Percentiles rank a stretch among this genome's conserved stretches.
phyloP scores from a whole-genome alignment of 805 yeast species.

The Candida tammaniensis region DNA sequence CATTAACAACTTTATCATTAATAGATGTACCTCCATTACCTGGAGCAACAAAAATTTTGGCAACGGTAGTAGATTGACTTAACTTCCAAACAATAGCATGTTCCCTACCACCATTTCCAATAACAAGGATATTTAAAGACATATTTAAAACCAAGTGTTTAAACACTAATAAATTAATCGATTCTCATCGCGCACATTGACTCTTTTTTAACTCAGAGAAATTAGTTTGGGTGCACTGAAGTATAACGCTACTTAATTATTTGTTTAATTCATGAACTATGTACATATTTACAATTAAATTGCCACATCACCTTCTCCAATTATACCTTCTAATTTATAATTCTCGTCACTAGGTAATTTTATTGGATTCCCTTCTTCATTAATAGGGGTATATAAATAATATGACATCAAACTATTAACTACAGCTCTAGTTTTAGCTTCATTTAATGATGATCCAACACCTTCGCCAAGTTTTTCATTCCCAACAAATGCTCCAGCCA shows the following conservation, averaged over 20 bases:
- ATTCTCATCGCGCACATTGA: not conserved
- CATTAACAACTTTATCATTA: constrained; percentile 58
- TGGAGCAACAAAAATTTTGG: constrained; percentile 84
- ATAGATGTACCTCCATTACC: constrained; percentile 92
- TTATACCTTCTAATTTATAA: constrained; percentile 39
- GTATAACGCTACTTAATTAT: not conserved
- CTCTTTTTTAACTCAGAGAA: not conserved
- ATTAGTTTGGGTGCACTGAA: not conserved
- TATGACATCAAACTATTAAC: constrained; percentile 88
- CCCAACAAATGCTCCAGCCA: constrained; percentile 90
- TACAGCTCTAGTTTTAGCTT: constrained; percentile 90
- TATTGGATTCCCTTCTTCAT: constrained; percentile 36
- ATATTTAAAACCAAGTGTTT: not conserved
- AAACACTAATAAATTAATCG: not conserved
- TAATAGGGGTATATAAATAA: constrained; percentile 85
- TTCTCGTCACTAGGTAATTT: constrained; percentile 60
- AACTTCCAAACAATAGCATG: constrained; percentile 95
- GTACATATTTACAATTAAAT: constrained; percentile 27
- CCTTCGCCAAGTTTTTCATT: constrained; percentile 86
- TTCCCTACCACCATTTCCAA: constrained; percentile 99
- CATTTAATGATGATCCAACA: constrained; percentile 83
- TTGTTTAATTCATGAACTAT: constrained; percentile 12
- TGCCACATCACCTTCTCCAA: constrained; percentile 45
- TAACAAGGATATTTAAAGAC: constrained; percentile 61
- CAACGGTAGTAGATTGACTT: constrained; percentile 70